Conservation (phyloP, 2,329 filamentous ascomycete genomes). For the Aspergillus awamori region DNA sequence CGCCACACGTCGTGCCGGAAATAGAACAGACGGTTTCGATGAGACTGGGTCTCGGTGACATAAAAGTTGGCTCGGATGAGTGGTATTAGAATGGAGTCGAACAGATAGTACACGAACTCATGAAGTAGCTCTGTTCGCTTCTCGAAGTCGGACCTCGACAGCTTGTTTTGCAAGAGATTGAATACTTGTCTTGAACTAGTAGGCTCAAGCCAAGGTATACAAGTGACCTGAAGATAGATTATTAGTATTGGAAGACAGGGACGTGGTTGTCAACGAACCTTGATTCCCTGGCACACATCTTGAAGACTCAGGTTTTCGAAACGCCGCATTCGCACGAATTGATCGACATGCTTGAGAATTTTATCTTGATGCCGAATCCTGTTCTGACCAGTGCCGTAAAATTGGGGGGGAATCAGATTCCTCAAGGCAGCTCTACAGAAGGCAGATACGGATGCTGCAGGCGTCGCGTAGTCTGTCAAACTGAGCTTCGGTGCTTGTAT, state of each 20-base stretch:
- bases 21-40: slow-evolving; percentile 84
- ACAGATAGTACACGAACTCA: slow-evolving; percentile 88
- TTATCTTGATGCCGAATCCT: slow-evolving; percentile 62
- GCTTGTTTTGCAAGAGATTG: slow-evolving; percentile 47
- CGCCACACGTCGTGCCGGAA: slow-evolving; percentile 95
- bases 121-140: slow-evolving; percentile 79
- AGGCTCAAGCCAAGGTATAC: slow-evolving; percentile 72
- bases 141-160: slow-evolving; percentile 69
- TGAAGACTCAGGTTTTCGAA: slow-evolving; percentile 83
- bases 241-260: background rate
- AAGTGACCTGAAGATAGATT: slow-evolving; percentile 57
- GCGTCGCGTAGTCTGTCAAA: slow-evolving; percentile 70
- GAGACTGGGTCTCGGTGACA: slow-evolving; percentile 82
- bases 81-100: slow-evolving; percentile 89
- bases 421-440: slow-evolving; percentile 79
- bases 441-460: slow-evolving; percentile 71
- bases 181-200: slow-evolving; percentile 40
- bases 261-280: slow-evolving; percentile 54
- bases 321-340: slow-evolving; percentile 74
- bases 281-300: slow-evolving; percentile 73
- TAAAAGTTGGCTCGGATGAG: slow-evolving; percentile 88
- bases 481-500: slow-evolving; percentile 32
- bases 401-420: slow-evolving; percentile 71
- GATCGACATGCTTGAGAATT: slow-evolving; percentile 71
- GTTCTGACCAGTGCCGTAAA: slow-evolving; percentile 68